Base-by-base conservation (phyloP, 1,139 yeast genomes). In the Suhomyces terraborum region DNA sequence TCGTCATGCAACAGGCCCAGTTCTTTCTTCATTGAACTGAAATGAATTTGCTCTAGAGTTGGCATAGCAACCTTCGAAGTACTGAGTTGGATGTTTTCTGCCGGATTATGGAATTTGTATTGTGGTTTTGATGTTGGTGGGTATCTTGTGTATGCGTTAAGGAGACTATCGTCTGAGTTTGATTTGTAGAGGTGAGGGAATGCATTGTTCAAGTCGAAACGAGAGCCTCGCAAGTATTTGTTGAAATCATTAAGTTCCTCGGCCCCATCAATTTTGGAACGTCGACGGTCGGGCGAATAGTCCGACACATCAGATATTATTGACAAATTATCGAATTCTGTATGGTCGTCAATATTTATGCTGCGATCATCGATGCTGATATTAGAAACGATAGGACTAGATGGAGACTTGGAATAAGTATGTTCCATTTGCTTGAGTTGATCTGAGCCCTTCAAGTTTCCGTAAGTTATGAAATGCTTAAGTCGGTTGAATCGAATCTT, bases 51-150 rank as follows among this genome's bases (percentile, higher is more conserved):
- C 40, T 67, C 68, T 8, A 66, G 49, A 1, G 70, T 66, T 12
- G 73, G 67, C 4, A 59, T 45, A 1, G 56, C 50, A 17, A 50
- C 41, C 31, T 53, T 50, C n/a, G 55, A 53, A 2, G 62, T 42
- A 9, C 52, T 46, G 14, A 55, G 39, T 22, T 58, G 58, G 26
- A 68, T 54, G 29, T 54, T 62, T 17, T 60, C 63, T 8, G 64
- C 63, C 0, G 77, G 77, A 47, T 72, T 72, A 46, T 71, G 75
- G 49, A 69, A 71, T 39, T 62, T 52, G 27, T 42, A 43, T 31
- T 40, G 33, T 13, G 36, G 29, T n/a, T 13, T 10, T 16, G 34
- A 20, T 25, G 47, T 26, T 35, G 30, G 26, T 18, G 41, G 34
- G 16, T 25, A 38, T 22, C 33, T 40, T 10, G 40, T 41, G 14